Percentiles rank a stretch among this genome's conserved stretches.
Conservation (phyloP, 2,329 filamentous ascomycete species). For the Xylariaceae sp. region DNA sequence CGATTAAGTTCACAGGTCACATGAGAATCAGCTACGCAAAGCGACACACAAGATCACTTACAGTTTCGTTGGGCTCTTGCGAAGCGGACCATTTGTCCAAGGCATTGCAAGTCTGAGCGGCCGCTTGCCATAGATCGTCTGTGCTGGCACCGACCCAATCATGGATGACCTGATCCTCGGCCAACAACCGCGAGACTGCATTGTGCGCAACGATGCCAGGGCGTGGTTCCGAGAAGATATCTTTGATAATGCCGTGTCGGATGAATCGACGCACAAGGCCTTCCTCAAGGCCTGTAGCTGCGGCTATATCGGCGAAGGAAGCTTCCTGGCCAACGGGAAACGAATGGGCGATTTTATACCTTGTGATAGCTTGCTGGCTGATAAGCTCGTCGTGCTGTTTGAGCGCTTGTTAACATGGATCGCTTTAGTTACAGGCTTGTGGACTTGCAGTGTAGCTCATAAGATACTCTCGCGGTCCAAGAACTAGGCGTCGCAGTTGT, state of each 20-base stretch:
- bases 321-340: constrained; percentile 24
- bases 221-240: constrained; percentile 19
- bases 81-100: constrained; percentile 20
- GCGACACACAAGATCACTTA: not conserved
- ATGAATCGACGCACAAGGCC: constrained; percentile 19
- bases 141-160: constrained; percentile 22
- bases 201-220: constrained; percentile 21
- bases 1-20: not conserved
- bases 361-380: constrained; percentile 27
- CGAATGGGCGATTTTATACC: constrained; percentile 23
- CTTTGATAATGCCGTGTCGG: constrained; percentile 15
- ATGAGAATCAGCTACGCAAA: not conserved
- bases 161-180: constrained; percentile 19
- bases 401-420: not conserved
- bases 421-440: not conserved
- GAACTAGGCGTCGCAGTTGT: constrained; percentile 22
- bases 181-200: constrained; percentile 21
- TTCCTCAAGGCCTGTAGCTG: constrained; percentile 16
- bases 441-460: constrained; percentile 20
- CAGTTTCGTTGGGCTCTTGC: constrained; percentile 23
- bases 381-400: constrained; percentile 25
- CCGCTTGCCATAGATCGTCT: constrained; percentile 25
- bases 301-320: constrained; percentile 25
- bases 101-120: constrained; percentile 21
- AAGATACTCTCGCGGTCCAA: constrained; percentile 26